A percentile compares a stretch with the other conserved stretches of the same genome.
These are phyloP conservation scores for Naganishia liquefaciens DNA, from an alignment of 1,284 basidiomycete genomes.

Conservation along the genomic window DNA sequence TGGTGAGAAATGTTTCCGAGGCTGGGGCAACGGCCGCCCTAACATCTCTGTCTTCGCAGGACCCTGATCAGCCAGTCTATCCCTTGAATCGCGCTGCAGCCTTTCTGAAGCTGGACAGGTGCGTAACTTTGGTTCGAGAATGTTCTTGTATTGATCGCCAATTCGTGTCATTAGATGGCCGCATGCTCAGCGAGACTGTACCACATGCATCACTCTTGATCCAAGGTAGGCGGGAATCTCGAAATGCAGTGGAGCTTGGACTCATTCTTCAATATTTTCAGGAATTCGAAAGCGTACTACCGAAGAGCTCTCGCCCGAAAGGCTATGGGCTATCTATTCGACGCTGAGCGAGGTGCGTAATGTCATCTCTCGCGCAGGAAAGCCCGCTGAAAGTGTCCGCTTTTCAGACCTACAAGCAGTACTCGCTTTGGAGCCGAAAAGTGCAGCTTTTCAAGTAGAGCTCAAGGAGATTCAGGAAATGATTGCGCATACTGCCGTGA, in stretches of 20 bases:
- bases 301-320: conserved; percentile 32
- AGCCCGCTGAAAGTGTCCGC: background rate
- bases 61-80: conserved; percentile 31
- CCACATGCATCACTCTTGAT: conserved; percentile 30
- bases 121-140: background rate
- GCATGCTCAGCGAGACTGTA: conserved; percentile 31
- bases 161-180: conserved; percentile 9
- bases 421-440: conserved; percentile 29
- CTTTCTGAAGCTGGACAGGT: conserved; percentile 32
- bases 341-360: conserved; percentile 30
- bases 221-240: conserved; percentile 18
- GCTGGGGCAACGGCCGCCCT: background rate
- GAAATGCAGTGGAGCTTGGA: background rate
- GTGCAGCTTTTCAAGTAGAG: conserved; percentile 24
- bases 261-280: background rate
- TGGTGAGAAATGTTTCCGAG: conserved; percentile 16
- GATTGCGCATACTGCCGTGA: conserved; percentile 23
- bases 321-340: conserved; percentile 29
- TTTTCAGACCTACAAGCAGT: conserved; percentile 31
- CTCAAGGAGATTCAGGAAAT: conserved; percentile 28
- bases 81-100: conserved; percentile 32
- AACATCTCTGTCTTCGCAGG: conserved; percentile 6
- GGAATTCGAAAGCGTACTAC: conserved; percentile 33
- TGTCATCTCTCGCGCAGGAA: too few species aligned
- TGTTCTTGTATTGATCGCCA: background rate